A percentile compares a stretch with the other conserved stretches of the same genome.
Conservation (phyloP, 1,284 basidiomycete genomes). For the Coniophora puteana region DNA sequence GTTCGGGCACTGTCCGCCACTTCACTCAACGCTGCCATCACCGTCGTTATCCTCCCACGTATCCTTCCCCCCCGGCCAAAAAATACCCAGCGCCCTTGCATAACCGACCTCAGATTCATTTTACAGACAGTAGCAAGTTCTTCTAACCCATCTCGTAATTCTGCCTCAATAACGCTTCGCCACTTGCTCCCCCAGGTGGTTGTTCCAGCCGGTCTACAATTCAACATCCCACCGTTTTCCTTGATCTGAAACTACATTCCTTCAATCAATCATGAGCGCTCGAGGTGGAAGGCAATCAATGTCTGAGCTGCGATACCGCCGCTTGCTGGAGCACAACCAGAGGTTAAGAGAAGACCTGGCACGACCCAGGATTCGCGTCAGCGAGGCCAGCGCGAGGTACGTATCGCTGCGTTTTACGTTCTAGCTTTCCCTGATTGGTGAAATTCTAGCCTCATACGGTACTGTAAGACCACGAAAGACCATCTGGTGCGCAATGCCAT, state of each 20-base stretch:
- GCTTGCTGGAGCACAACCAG: slow-evolving; percentile 78
- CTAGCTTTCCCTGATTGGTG: not conserved
- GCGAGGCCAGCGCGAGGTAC: slow-evolving; percentile 72
- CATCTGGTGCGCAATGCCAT: slow-evolving; percentile 49
- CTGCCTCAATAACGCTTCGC: too few species aligned
- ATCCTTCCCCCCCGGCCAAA: too few species aligned
- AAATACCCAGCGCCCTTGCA: too few species aligned
- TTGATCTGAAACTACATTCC: slow-evolving; percentile 8
- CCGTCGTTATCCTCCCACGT: too few species aligned
- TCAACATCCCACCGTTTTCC: slow-evolving; percentile 6
- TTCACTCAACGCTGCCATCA: too few species aligned
- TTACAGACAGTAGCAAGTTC: not conserved
- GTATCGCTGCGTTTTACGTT: slow-evolving; percentile 14
- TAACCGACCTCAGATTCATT: too few species aligned
- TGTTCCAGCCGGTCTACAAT: too few species aligned
- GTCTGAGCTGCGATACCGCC: slow-evolving; percentile 81
- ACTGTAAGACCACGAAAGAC: slow-evolving; percentile 72
- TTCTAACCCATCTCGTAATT: too few species aligned
- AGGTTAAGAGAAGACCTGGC: slow-evolving; percentile 74
- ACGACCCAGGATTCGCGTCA: slow-evolving; percentile 69
- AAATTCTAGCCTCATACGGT: slow-evolving; percentile 63
- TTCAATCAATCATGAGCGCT: slow-evolving; percentile 50
- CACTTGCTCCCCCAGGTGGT: too few species aligned
- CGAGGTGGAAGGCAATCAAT: slow-evolving; percentile 64
- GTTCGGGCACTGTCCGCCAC: too few species aligned